phyloP scores from a whole-genome alignment of 108 stramenopile genomes.

The Skeletonema potamos region DNA sequence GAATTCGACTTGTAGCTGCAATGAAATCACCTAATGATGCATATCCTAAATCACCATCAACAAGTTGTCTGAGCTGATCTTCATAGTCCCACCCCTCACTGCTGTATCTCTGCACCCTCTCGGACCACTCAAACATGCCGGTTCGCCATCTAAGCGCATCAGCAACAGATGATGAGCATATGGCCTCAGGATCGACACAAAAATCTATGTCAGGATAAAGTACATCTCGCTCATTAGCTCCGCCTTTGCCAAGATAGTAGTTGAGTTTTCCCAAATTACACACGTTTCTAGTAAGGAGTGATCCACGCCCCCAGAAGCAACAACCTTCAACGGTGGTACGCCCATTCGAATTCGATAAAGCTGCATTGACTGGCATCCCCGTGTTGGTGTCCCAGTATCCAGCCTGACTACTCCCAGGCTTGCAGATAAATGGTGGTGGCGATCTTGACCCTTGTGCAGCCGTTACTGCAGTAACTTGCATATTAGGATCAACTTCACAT shows the following conservation, averaged over 20 bases:
- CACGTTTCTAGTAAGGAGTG: conserved; percentile 27
- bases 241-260: conserved; percentile 32
- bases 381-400: conserved; percentile 44
- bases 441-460: conserved; percentile 10
- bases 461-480: conserved; percentile 27
- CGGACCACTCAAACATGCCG: conserved; percentile 36
- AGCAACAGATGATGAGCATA: conserved; percentile 13
- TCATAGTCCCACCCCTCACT: conserved; percentile 12
- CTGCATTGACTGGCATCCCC: conserved; percentile 14
- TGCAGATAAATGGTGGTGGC: conserved; percentile 33
- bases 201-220: conserved; percentile 31
- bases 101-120: conserved; percentile 22
- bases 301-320: conserved; percentile 42
- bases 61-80: background rate
- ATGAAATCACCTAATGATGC: background rate
- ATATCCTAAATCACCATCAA: background rate
- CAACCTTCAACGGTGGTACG: conserved; percentile 47
- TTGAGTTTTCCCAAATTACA: conserved; percentile 34
- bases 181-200: conserved; percentile 14
- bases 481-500: conserved; percentile 30
- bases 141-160: conserved; percentile 22
- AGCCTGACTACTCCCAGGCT: conserved; percentile 27
- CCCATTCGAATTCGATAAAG: conserved; percentile 24
- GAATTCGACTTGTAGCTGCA: background rate
- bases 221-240: conserved; percentile 6